Evolutionary conservation across 2,329 filamentous ascomycete genomes (phyloP).

Genomic region (Tolypocladium ovalisporum): DNA sequence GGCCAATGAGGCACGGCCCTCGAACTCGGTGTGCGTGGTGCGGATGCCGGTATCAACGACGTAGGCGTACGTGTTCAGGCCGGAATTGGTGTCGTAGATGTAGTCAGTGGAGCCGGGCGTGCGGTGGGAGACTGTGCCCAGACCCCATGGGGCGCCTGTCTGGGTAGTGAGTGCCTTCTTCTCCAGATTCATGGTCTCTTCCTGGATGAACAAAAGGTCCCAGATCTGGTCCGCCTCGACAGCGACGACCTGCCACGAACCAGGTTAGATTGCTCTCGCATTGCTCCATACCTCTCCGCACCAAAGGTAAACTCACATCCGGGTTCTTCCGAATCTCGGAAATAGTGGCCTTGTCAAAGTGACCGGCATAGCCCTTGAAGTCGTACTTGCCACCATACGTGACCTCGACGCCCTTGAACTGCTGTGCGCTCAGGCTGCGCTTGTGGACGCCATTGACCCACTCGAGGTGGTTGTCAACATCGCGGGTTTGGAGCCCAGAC

Average conservation of each 20-base stretch:
- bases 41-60: conserved; percentile 53
- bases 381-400: conserved; percentile 17
- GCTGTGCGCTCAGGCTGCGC: conserved; percentile 39
- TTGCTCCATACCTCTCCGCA: neutral
- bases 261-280: neutral
- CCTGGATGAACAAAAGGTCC: conserved; percentile 13
- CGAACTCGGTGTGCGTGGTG: conserved; percentile 40
- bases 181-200: conserved; percentile 4
- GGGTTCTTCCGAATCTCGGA: conserved; percentile 27
- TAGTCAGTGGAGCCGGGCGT: conserved; percentile 22
- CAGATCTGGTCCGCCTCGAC: conserved; percentile 20
- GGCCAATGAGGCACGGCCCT: conserved; percentile 33
- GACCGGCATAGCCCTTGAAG: conserved; percentile 31
- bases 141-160: conserved; percentile 18
- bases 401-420: conserved; percentile 22
- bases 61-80: conserved; percentile 43
- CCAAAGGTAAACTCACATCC: conserved; percentile 21
- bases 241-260: conserved; percentile 12
- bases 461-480: conserved; percentile 34
- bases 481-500: conserved; percentile 29
- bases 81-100: conserved; percentile 37
- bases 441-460: conserved; percentile 41
- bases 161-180: conserved; percentile 19
- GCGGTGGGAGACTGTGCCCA: conserved; percentile 21
- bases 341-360: conserved; percentile 29